Evolutionary conservation across 1,284 basidiomycete species (phyloP), one percentile per base, ranked within the genome.

Genomic region (Pseudozyma hubeiensis): DNA sequence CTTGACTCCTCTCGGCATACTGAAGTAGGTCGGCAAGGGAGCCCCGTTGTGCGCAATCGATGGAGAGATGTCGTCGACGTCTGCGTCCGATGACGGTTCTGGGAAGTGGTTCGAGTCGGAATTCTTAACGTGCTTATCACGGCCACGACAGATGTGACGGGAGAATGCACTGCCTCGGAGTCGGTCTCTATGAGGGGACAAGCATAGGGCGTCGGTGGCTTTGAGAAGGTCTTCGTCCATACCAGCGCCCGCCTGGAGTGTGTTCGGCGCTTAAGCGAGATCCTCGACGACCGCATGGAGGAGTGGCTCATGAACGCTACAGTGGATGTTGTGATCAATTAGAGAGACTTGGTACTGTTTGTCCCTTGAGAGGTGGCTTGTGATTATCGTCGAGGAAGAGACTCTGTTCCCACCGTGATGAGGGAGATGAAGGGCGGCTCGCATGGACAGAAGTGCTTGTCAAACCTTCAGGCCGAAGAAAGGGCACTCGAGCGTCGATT

Each of bases 211-310:
- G 13, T 33, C 53, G 9, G 66, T 49, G 1, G 66, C 66, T 43
- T 52, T 29, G 39, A 69, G 56, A 29, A 69, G 35, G 24, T 56
- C 46, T 29, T 69, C 66, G 60, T 43, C 46, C 66, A 69, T 69
- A 35, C 47, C 66, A 53, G 37, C 47, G 11, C 24, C 17, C 33
- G 33, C 19, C 7, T 17, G n/a, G 39, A 47, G 44, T 54, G 45
- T 37, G 19, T 7, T 31, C 31, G 60, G 29, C 14, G 9, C 40
- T 43, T 14, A 56, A 56, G 45, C 45, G 40, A 50, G 10, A 7
- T 16, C 5, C 6, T 44, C 19, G 17, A 24, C 29, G 31, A n/a
- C 40, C 33, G 24, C 33, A 58, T 45, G 58, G 17, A 31, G 40
- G 34, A 29, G 35, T 13, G 24, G 11, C 34, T 35, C 52, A 53